Percentiles rank a stretch among this genome's conserved stretches.
Evolutionary conservation across 176 grass and related monocot species (phyloP).

Genomic region (Hordeum vulgare): DNA sequence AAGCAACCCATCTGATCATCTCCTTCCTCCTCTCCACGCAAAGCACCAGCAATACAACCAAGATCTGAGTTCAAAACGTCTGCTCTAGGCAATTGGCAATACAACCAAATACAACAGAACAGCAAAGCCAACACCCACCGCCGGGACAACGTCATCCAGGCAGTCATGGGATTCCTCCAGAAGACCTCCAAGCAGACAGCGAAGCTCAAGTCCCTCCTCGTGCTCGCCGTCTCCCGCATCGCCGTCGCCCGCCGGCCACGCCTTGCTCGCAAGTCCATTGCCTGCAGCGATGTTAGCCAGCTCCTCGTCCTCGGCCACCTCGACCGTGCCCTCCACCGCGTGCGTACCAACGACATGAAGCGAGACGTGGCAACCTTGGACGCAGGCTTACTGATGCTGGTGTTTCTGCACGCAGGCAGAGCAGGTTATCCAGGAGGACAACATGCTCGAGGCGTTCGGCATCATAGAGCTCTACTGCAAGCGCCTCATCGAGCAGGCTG

Average conservation of each 20-base stretch:
- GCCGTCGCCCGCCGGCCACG: conserved; percentile 10
- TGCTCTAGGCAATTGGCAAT: not conserved
- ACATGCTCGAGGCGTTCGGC: conserved; percentile 33
- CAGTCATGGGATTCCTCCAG: conserved; percentile 30
- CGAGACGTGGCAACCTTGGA: not conserved
- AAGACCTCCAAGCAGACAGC: conserved; percentile 27
- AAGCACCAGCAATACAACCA: conserved; percentile 10
- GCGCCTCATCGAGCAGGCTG: conserved; percentile 18
- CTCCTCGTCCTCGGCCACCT: conserved; percentile 31
- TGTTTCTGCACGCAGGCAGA: conserved; percentile 16
- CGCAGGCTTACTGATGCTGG: not conserved
- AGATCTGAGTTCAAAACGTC: not conserved
- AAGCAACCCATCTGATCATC: conserved; percentile 12
- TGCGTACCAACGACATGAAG: not conserved
- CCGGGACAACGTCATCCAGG: not conserved
- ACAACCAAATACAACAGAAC: not conserved
- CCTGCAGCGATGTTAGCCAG: conserved; percentile 29
- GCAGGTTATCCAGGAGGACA: conserved; percentile 40
- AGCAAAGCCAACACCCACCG: not conserved
- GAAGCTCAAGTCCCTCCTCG: conserved; percentile 35
- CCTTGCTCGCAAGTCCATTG: conserved; percentile 24
- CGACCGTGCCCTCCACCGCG: conserved; percentile 32
- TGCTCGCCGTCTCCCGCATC: conserved; percentile 12
- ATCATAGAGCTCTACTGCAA: conserved; percentile 47
- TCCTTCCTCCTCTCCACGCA: conserved; percentile 1